Evolutionary conservation across 2,329 filamentous ascomycete species (phyloP).

Genomic region (Penicillium sp.): DNA sequence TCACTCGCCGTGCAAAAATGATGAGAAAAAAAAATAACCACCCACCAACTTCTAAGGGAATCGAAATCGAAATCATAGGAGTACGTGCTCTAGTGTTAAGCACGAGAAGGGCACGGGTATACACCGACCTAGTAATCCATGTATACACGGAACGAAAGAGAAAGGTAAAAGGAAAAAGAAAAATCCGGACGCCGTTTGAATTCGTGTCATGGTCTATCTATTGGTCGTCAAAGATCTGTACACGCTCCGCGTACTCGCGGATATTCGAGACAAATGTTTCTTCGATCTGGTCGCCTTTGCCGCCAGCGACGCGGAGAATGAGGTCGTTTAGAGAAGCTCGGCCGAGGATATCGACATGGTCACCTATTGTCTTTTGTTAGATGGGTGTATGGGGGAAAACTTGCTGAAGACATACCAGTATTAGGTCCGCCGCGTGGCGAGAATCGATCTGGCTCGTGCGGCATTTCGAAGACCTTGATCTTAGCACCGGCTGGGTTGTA

Average conservation of each 20-base stretch:
- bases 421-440: conserved; percentile 75
- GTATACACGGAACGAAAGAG: background rate
- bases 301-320: conserved; percentile 82
- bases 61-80: background rate
- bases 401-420: conserved; percentile 55
- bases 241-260: conserved; percentile 76
- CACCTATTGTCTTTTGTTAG: conserved; percentile 54
- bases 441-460: conserved; percentile 91
- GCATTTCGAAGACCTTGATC: conserved; percentile 91
- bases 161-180: background rate
- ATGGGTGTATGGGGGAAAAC: conserved; percentile 26
- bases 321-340: conserved; percentile 88
- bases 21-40: background rate
- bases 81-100: no score
- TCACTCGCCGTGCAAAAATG: background rate
- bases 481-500: conserved; percentile 87
- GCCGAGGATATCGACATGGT: conserved; percentile 96
- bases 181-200: background rate
- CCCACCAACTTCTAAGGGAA: background rate
- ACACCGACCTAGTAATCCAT: background rate
- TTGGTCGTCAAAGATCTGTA: conserved; percentile 77
- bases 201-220: conserved; percentile 12
- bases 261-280: conserved; percentile 83
- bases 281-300: conserved; percentile 77
- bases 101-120: no score